Conservation (phyloP, 345 rosid species). For the Tarenaya hassleriana region DNA sequence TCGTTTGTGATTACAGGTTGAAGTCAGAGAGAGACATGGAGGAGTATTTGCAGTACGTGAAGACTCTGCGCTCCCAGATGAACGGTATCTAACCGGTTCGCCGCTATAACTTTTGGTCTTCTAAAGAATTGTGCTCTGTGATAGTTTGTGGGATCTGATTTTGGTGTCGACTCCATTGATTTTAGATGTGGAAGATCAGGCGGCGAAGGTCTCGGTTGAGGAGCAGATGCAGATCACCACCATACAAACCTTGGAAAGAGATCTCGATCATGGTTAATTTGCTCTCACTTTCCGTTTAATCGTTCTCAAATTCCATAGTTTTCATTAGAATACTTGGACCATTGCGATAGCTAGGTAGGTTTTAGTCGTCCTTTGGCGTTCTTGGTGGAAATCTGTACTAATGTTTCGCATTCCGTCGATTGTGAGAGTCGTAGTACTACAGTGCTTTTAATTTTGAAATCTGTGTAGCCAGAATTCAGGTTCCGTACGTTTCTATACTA, state of each 20-base stretch:
- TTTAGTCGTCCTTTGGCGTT: neutral
- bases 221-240: slow-evolving; percentile 56
- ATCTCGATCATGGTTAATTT: slow-evolving; percentile 43
- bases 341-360: neutral
- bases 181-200: slow-evolving; percentile 78
- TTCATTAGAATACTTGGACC: neutral
- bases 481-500: no score
- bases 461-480: neutral
- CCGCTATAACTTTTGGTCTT: neutral
- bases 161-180: slow-evolving; percentile 6
- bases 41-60: slow-evolving; percentile 74
- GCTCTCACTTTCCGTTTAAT: neutral
- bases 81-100: slow-evolving; percentile 37
- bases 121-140: neutral
- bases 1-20: no score
- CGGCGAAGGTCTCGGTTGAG: slow-evolving; percentile 56
- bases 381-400: neutral
- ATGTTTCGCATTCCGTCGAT: neutral
- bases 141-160: slow-evolving; percentile 1
- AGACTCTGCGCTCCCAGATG: slow-evolving; percentile 72
- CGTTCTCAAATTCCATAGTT: slow-evolving; percentile 2
- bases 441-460: no score
- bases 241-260: slow-evolving; percentile 48
- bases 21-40: slow-evolving; percentile 39
- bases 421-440: neutral